These are phyloP conservation scores for Groenewaldozyma auringiensis DNA, from an alignment of 1,139 yeast genomes.

Conservation along the genomic window DNA sequence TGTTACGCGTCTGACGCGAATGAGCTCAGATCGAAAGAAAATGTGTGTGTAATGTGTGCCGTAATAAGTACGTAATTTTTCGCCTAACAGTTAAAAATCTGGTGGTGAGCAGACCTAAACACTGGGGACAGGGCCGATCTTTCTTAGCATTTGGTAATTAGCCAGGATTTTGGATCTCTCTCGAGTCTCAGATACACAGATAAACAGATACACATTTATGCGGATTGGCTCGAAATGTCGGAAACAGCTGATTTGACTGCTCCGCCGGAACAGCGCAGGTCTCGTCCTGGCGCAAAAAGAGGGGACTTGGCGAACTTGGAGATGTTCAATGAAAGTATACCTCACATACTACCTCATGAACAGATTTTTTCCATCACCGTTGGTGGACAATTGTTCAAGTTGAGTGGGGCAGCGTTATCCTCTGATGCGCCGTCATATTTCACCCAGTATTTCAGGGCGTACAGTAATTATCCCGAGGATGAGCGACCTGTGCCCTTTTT, in stretches of 20 bases:
- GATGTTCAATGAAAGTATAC: slow-evolving; percentile 43
- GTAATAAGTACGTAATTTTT: too few relatives aligned
- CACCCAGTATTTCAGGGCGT: slow-evolving; percentile 37
- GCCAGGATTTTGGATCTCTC: neutral
- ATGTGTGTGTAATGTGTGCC: too few relatives aligned
- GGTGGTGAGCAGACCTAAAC: neutral
- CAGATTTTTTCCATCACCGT: slow-evolving; percentile 66
- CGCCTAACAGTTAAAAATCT: too few relatives aligned
- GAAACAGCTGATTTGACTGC: too few relatives aligned
- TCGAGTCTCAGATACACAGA: too few relatives aligned
- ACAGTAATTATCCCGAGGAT: slow-evolving; percentile 18
- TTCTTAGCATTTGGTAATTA: neutral
- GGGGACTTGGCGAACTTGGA: slow-evolving; percentile 7
- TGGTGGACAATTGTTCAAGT: slow-evolving; percentile 43
- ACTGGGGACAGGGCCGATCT: neutral
- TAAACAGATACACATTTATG: too few relatives aligned
- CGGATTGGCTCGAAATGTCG: too few relatives aligned
- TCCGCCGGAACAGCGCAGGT: too few relatives aligned
- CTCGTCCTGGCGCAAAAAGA: too few relatives aligned
- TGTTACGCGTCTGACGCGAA: too few relatives aligned
- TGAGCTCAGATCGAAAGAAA: too few relatives aligned
- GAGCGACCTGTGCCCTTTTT: slow-evolving; percentile 47
- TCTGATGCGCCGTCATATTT: slow-evolving; percentile 60
- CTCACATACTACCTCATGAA: slow-evolving; percentile 53
- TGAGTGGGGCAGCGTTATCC: slow-evolving; percentile 77